These are phyloP conservation scores for Asterophora lycoperdoides DNA, from an alignment of 768 basidiomycete species.

Conservation along the genomic window DNA sequence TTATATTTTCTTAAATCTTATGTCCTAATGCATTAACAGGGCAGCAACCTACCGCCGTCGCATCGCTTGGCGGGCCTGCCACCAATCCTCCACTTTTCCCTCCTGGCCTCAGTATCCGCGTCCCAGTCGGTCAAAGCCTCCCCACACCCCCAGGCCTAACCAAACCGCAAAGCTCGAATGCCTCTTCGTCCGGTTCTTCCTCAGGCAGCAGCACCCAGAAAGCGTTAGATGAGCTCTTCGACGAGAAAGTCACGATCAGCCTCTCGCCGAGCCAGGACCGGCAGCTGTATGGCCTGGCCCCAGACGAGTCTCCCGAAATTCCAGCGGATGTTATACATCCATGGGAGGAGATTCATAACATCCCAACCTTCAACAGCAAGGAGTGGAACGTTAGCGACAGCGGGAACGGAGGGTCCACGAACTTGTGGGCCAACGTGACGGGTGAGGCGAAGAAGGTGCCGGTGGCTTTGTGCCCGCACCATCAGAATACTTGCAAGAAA, in stretches of 20 bases:
- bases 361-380: constrained; percentile 3
- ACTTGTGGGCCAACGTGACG: constrained; percentile 24
- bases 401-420: constrained; percentile 7
- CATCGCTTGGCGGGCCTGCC: neutral
- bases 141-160: constrained; percentile 16
- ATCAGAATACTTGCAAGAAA: constrained; percentile 31
- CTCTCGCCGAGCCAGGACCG: constrained; percentile 25
- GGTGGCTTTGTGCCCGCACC: constrained; percentile 25
- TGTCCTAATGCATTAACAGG: constrained; percentile 3
- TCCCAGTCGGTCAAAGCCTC: constrained; percentile 2
- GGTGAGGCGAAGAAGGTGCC: constrained; percentile 9
- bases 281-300: constrained; percentile 14
- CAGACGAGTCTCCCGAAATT: constrained; percentile 15
- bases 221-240: constrained; percentile 8
- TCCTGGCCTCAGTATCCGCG: constrained; percentile 12
- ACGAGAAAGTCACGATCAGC: constrained; percentile 16
- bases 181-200: constrained; percentile 7
- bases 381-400: neutral
- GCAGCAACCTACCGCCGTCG: neutral
- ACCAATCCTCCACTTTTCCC: constrained; percentile 6
- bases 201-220: constrained; percentile 2
- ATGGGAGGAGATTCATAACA: constrained; percentile 16
- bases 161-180: constrained; percentile 6
- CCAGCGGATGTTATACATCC: constrained; percentile 19
- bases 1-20: no score